Evolutionary conservation across 139 green algal genomes (phyloP).

Genomic region (Chlorella sp.): DNA sequence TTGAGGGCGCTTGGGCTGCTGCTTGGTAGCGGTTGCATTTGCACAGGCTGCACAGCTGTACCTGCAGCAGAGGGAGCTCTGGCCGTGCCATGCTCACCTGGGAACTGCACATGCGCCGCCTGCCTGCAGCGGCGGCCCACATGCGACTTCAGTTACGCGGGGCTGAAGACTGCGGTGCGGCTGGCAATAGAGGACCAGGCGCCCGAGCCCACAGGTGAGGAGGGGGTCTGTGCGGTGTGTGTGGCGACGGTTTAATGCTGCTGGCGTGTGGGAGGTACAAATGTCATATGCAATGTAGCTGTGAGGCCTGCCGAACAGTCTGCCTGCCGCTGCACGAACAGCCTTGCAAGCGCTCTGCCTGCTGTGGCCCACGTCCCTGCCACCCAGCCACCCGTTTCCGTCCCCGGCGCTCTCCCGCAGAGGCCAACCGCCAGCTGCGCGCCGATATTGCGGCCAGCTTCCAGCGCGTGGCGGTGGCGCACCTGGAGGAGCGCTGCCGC

Average conservation of each 20-base stretch:
- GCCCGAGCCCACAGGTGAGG: slow-evolving; percentile 1
- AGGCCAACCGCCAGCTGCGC: slow-evolving; percentile 44
- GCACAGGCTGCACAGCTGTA: too few relatives aligned
- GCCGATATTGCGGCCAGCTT: slow-evolving; percentile 95
- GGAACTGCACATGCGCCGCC: too few relatives aligned
- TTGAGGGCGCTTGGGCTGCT: too few relatives aligned
- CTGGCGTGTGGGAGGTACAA: too few relatives aligned
- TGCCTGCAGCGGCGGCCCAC: slow-evolving; percentile 44
- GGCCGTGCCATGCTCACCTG: too few relatives aligned
- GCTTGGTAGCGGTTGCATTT: too few relatives aligned
- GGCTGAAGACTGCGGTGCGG: slow-evolving; percentile 92
- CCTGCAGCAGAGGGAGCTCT: too few relatives aligned
- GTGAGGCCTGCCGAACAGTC: too few relatives aligned
- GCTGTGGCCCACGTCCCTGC: neutral
- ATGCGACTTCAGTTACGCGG: slow-evolving; percentile 97
- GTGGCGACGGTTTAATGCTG: too few relatives aligned
- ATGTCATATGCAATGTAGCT: too few relatives aligned
- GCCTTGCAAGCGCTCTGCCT: too few relatives aligned
- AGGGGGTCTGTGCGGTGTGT: neutral
- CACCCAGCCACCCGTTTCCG: neutral
- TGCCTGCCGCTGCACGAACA: too few relatives aligned
- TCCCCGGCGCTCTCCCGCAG: neutral
- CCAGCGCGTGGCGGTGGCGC: slow-evolving; percentile 85
- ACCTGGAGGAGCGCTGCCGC: slow-evolving; percentile 82
- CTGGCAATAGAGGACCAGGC: slow-evolving; percentile 63